Conservation (phyloP, 495 filamentous ascomycete genomes). For the Echria macrotheca region DNA sequence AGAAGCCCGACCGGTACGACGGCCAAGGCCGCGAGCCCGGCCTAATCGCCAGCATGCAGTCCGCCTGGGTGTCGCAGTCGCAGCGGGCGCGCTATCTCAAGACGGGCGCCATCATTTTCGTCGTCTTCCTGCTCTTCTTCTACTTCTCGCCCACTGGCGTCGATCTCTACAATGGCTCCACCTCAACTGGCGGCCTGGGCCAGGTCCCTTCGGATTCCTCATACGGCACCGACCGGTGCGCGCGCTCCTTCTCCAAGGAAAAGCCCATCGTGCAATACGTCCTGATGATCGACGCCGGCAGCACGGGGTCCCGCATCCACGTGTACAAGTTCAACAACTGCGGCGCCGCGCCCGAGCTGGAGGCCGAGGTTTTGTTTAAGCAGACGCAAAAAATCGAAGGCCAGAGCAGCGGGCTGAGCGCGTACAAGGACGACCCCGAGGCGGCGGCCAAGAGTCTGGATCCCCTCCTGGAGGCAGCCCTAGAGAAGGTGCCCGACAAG, state of each 20-base stretch:
- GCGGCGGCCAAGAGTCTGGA: constrained; percentile 88
- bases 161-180: constrained; percentile 35
- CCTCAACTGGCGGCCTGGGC: constrained; percentile 25
- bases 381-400: constrained; percentile 69
- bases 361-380: constrained; percentile 77
- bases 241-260: constrained; percentile 68
- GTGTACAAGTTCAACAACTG: constrained; percentile 99
- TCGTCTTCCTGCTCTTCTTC: constrained; percentile 69
- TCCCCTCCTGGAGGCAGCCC: constrained; percentile 74
- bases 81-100: constrained; percentile 76
- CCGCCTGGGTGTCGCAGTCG: constrained; percentile 60
- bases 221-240: constrained; percentile 65
- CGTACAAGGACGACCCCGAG: constrained; percentile 76
- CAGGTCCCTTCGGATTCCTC: constrained; percentile 55
- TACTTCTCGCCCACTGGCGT: constrained; percentile 60
- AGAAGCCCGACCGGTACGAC: constrained; percentile 52
- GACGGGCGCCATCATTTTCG: constrained; percentile 70
- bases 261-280: constrained; percentile 97
- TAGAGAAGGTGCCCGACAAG: constrained; percentile 77
- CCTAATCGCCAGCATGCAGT: constrained; percentile 45
- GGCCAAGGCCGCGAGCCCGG: constrained; percentile 34
- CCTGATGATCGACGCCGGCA: constrained; percentile 97
- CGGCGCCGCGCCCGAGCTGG: constrained; percentile 88
- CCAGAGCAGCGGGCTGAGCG: constrained; percentile 78
- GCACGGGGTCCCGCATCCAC: constrained; percentile 95